phyloP scores from a whole-genome alignment of 306 rosid species.

The Rosa lucieae region DNA sequence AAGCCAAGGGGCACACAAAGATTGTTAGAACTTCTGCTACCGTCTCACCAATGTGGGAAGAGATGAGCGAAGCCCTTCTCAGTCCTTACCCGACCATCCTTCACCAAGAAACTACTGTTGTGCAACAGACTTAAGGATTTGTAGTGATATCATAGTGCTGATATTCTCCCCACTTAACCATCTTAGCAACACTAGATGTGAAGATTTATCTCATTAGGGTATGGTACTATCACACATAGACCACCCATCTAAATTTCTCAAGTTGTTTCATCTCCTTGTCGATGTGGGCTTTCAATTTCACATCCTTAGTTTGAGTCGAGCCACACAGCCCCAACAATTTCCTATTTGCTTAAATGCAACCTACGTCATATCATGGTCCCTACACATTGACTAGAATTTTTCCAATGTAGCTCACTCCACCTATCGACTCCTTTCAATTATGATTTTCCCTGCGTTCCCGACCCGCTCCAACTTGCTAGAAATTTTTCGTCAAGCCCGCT shows the following conservation, averaged over 20 bases:
- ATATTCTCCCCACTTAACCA: background rate
- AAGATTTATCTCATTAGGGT: background rate
- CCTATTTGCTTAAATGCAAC: background rate
- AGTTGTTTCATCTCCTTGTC: background rate
- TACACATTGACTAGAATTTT: background rate
- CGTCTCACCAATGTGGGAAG: too few relatives aligned
- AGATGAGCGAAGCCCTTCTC: too few relatives aligned
- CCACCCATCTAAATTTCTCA: background rate
- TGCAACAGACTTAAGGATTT: background rate
- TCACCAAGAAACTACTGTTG: background rate
- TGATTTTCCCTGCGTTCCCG: background rate
- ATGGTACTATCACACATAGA: background rate
- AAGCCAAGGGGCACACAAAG: background rate
- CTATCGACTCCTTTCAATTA: background rate
- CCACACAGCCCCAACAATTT: background rate
- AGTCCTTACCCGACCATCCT: background rate
- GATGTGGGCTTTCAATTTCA: background rate
- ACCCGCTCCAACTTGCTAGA: background rate
- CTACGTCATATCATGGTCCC: background rate
- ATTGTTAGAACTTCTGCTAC: background rate
- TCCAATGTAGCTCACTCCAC: background rate
- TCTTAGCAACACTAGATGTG: background rate
- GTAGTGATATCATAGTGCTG: background rate
- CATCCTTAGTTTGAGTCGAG: background rate
- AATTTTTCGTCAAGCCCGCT: background rate